Conservation (phyloP, 108 stramenopile species). For the Cyclotella cryptica region DNA sequence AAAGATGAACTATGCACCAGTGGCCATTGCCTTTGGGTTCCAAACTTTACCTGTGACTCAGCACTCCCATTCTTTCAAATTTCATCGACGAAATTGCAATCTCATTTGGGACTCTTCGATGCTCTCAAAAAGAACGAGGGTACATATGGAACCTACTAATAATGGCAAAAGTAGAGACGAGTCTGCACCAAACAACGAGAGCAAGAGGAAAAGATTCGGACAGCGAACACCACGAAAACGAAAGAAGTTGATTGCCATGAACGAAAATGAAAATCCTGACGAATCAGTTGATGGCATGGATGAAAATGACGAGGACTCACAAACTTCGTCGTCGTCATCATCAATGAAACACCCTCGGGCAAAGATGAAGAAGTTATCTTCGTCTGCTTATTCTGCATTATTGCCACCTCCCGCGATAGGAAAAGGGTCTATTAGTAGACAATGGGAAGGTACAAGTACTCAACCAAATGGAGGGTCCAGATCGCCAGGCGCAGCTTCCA, state of each 20-base stretch:
- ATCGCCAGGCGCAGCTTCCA: not conserved
- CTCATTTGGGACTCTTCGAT: too few species aligned
- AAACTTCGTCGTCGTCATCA: not conserved
- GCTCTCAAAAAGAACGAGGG: not conserved
- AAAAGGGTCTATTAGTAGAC: constrained; percentile 9
- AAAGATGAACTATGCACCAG: constrained; percentile 1
- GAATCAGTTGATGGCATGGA: not conserved
- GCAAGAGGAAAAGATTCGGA: not conserved
- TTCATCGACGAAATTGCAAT: too few species aligned
- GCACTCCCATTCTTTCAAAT: not conserved
- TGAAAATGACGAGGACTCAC: not conserved
- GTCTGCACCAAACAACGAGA: not conserved
- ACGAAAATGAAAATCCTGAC: too few species aligned
- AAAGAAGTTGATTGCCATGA: too few species aligned
- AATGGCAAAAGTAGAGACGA: not conserved
- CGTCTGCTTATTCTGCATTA: constrained; percentile 29
- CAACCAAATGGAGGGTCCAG: not conserved
- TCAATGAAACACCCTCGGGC: constrained; percentile 1
- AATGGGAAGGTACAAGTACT: not conserved
- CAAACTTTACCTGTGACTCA: not conserved
- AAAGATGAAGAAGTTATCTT: constrained; percentile 38
- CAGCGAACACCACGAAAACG: not conserved
- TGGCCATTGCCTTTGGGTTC: constrained; percentile 1
- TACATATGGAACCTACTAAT: not conserved
- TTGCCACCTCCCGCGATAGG: constrained; percentile 36